phyloP scores from a whole-genome alignment of 164 flowering plant species.

The Aristolochia fimbriata region DNA sequence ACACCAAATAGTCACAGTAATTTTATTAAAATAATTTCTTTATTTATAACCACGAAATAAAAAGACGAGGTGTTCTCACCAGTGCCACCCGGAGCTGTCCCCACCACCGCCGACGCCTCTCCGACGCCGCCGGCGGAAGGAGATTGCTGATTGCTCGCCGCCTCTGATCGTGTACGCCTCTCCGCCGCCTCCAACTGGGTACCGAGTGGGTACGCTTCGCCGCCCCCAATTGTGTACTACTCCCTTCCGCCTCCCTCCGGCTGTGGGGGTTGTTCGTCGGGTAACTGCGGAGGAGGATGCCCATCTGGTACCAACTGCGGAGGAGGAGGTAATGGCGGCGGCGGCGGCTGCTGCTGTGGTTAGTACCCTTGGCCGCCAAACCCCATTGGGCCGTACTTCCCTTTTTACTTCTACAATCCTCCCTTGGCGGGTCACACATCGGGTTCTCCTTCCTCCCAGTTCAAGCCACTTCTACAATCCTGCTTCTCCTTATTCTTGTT shows the following conservation, averaged over 20 bases:
- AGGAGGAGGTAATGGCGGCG: background rate
- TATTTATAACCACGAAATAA: no score
- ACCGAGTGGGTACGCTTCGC: no score
- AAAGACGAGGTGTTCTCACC: conserved; percentile 26
- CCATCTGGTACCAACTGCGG: no score
- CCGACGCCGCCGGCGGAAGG: conserved; percentile 6
- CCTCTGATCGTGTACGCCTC: conserved; percentile 29
- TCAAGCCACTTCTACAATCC: background rate
- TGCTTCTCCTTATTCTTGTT: background rate
- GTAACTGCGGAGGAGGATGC: no score
- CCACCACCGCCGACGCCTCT: conserved; percentile 31
- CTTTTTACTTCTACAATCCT: conserved; percentile 57
- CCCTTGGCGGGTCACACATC: conserved; percentile 26
- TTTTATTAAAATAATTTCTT: no score
- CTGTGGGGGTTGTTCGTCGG: no score
- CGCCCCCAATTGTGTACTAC: no score
- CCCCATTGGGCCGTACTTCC: conserved; percentile 80
- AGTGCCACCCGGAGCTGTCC: conserved; percentile 27
- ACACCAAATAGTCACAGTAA: no score
- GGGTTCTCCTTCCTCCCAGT: background rate
- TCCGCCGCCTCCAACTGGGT: conserved; percentile 33
- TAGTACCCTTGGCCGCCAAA: conserved; percentile 41
- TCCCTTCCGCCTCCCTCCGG: conserved; percentile 7
- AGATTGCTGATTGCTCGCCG: conserved; percentile 2
- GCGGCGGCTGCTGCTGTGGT: conserved; percentile 4